Base-by-base conservation (phyloP, 345 rosid species). In the Streptanthus diversifolius region DNA sequence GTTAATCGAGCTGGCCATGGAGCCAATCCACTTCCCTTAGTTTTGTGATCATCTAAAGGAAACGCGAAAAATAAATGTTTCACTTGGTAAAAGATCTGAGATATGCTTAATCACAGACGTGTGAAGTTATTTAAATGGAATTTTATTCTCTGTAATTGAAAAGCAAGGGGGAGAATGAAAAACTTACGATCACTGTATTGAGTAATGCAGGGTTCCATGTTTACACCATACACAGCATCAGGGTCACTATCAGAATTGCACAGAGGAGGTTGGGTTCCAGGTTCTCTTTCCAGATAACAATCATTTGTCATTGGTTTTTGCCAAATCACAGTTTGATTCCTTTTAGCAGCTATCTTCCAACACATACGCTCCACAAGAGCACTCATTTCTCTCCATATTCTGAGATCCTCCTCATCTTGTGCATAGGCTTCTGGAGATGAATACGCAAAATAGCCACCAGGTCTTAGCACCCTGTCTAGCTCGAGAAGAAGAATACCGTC, bases 381-480 rank as follows among this genome's bases (percentile, higher is more conserved):
- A 76, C 98, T 95, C 99, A 95, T 91, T 68, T 88, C 86, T 77
- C 73, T 90, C 99, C 99, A 95, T 33, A 95, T 95, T 68, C 97
- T 88, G 51, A 87, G 93, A 78, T 95, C 96, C 74, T 91, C 97
- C 78, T 95, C 97, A 55, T 95, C 98, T 82, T 95, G 99, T 22
- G 99, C 99, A 84, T 95, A 95, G 19, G 99, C 99, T 83, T 95
- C 99, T 35, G 98, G 99, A 72, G 99, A 91, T 18, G 99, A 95
- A 77, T 95, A 95, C 14, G 92, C 99, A 79, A 95, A 95, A 73
- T 95, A 95, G 65, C 99, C 99, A 63, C 99, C 98, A 29, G 98
- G 96, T 85, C 96, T 83, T 45, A 95, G 93, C 63, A 95, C 60
- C 80, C 99, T 86, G 81, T 95, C 99, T 36, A 95, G 85, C 83